These are phyloP conservation scores for Populus hybrid DNA, from an alignment of 441 rosid species.

Conservation along the genomic window DNA sequence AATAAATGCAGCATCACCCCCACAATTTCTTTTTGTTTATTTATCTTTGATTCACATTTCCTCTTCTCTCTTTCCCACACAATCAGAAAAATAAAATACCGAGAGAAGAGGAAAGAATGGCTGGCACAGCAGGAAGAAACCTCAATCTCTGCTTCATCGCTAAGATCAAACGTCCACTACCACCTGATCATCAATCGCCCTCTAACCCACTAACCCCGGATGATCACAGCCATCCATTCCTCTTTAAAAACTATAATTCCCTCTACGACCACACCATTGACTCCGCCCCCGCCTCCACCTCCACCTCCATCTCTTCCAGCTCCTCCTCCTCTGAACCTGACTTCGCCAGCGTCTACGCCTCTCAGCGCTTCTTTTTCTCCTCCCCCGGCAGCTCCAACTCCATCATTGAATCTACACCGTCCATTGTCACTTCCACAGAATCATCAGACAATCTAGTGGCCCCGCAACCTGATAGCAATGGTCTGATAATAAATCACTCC, in stretches of 20 bases:
- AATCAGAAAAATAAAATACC: background rate
- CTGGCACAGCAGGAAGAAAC: slow-evolving; percentile 40
- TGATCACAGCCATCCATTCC: slow-evolving; percentile 26
- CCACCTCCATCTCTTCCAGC: slow-evolving; percentile 28
- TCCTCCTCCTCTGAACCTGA: slow-evolving; percentile 43
- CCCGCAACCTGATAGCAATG: background rate
- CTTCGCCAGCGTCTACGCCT: slow-evolving; percentile 62
- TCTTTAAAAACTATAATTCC: slow-evolving; percentile 51
- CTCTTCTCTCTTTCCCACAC: background rate
- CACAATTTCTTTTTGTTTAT: background rate
- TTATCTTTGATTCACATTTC: background rate
- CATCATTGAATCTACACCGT: slow-evolving; percentile 59
- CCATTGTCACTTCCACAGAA: slow-evolving; percentile 28
- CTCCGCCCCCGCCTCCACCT: background rate
- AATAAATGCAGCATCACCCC: slow-evolving; percentile 1
- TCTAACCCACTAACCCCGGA: slow-evolving; percentile 14
- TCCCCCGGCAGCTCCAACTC: slow-evolving; percentile 87
- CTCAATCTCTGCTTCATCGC: slow-evolving; percentile 55
- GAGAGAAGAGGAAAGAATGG: slow-evolving; percentile 26
- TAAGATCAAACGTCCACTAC: slow-evolving; percentile 35
- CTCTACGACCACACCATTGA: slow-evolving; percentile 37
- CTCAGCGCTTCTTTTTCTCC: slow-evolving; percentile 84
- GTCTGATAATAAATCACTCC: background rate
- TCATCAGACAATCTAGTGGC: slow-evolving; percentile 20
- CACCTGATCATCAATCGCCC: slow-evolving; percentile 21